These are phyloP conservation scores for Leersia perrieri DNA, from an alignment of 176 grass and related monocot species.

Conservation along the genomic window DNA sequence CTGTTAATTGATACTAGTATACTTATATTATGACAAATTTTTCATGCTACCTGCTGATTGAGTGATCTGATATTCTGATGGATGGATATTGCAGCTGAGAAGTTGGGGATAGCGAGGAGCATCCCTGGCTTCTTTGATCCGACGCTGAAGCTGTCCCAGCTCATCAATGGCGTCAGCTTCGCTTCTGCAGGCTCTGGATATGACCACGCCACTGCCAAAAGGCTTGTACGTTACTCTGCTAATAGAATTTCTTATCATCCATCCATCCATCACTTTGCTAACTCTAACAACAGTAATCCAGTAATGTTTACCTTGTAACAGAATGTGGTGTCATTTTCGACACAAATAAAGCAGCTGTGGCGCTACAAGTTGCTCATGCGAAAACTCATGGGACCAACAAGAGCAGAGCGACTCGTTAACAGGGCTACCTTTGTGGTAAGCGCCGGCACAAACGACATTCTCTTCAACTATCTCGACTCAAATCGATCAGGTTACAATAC, in stretches of 20 bases:
- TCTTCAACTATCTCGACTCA: constrained; percentile 28
- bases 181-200: constrained; percentile 69
- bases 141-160: constrained; percentile 37
- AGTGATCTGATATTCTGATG: too few relatives aligned
- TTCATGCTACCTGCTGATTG: too few relatives aligned
- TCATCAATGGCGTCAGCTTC: constrained; percentile 60
- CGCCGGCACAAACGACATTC: constrained; percentile 58
- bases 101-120: constrained; percentile 40
- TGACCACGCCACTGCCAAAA: constrained; percentile 55
- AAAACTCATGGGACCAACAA: constrained; percentile 37
- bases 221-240: too few relatives aligned
- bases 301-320: too few relatives aligned
- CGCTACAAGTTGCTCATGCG: constrained; percentile 51
- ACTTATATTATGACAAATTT: too few relatives aligned
- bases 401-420: constrained; percentile 56
- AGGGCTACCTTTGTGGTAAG: constrained; percentile 59
- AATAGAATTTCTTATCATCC: too few relatives aligned
- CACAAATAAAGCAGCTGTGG: constrained; percentile 49
- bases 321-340: constrained; percentile 52
- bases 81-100: constrained; percentile 46
- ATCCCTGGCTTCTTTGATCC: constrained; percentile 61
- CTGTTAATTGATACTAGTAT: too few relatives aligned
- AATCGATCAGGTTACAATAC: constrained; percentile 29
- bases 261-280: too few relatives aligned
- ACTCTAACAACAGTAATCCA: too few relatives aligned